A percentile compares a stretch with the other conserved stretches of the same genome.
These are phyloP conservation scores for Carex arenaria DNA, from an alignment of 202 grass and related monocot genomes.

Conservation along the genomic window DNA sequence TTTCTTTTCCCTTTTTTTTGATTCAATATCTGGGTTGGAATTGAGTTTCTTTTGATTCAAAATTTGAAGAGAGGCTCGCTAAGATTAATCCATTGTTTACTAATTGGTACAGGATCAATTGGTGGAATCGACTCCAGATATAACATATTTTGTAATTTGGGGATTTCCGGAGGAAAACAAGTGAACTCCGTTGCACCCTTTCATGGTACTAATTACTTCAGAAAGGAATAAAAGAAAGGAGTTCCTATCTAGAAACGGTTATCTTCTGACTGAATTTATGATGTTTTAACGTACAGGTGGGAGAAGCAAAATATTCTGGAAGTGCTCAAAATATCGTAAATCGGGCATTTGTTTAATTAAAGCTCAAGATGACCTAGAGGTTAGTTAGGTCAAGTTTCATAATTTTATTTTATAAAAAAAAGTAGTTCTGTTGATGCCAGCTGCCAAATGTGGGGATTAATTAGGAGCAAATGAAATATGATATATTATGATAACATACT, in stretches of 20 bases:
- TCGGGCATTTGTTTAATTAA: slow-evolving; percentile 19
- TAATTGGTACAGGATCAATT: not conserved
- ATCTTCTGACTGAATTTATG: not conserved
- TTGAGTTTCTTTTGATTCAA: not conserved
- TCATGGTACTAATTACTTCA: not conserved
- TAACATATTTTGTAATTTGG: slow-evolving; percentile 4
- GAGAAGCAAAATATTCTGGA: slow-evolving; percentile 13
- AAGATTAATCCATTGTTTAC: not conserved
- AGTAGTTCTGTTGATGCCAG: not conserved
- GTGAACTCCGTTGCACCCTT: slow-evolving; percentile 7
- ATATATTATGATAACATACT: slow-evolving; percentile 1
- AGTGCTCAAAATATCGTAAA: not conserved
- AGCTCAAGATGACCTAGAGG: slow-evolving; percentile 29
- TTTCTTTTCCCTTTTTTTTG: not conserved
- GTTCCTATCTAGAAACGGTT: not conserved
- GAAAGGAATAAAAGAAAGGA: not conserved
- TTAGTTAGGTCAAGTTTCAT: not conserved
- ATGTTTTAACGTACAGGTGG: slow-evolving; percentile 26
- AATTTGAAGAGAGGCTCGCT: not conserved
- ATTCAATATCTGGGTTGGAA: not conserved
- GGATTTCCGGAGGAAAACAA: slow-evolving; percentile 4
- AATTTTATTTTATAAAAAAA: not conserved
- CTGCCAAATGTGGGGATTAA: not conserved
- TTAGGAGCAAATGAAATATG: not conserved
- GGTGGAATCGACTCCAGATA: not conserved